Percentiles rank a stretch among this genome's conserved stretches.
Evolutionary conservation across 495 filamentous ascomycete species (phyloP).

Genomic region (Penicillium ochrochloron): DNA sequence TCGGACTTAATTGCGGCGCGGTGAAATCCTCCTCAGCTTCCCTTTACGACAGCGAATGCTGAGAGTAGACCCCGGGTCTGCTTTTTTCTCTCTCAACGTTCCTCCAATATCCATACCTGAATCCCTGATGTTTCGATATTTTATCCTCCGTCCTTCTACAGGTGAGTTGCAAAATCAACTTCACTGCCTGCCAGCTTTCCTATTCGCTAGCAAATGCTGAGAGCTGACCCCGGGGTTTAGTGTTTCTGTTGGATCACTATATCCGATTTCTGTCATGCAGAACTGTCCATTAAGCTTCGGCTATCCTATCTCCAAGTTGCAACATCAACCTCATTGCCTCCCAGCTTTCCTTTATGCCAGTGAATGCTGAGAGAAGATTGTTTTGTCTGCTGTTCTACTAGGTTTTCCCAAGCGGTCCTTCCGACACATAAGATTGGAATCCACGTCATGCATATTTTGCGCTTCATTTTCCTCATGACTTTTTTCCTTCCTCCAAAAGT

Average conservation of each 20-base stretch:
- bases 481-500: too few species aligned
- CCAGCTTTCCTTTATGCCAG: background rate
- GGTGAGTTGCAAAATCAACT: background rate
- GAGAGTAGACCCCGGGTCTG: background rate
- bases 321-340: background rate
- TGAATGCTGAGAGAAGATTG: background rate
- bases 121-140: background rate
- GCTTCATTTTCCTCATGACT: too few species aligned
- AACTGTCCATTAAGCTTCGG: too few species aligned
- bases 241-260: too few species aligned
- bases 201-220: background rate
- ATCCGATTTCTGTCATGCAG: too few species aligned
- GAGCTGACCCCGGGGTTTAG: background rate
- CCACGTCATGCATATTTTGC: too few species aligned
- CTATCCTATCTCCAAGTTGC: background rate
- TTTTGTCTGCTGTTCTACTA: background rate
- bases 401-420: too few species aligned
- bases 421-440: too few species aligned
- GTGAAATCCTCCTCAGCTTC: background rate
- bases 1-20: background rate
- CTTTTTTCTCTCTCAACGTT: too few species aligned
- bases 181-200: background rate
- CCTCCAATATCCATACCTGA: too few species aligned
- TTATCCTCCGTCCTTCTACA: background rate
- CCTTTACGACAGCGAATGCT: background rate